These are phyloP conservation scores for Elongisporangium anandrum DNA, from an alignment of 352 stramenopile species.

Conservation along the genomic window DNA sequence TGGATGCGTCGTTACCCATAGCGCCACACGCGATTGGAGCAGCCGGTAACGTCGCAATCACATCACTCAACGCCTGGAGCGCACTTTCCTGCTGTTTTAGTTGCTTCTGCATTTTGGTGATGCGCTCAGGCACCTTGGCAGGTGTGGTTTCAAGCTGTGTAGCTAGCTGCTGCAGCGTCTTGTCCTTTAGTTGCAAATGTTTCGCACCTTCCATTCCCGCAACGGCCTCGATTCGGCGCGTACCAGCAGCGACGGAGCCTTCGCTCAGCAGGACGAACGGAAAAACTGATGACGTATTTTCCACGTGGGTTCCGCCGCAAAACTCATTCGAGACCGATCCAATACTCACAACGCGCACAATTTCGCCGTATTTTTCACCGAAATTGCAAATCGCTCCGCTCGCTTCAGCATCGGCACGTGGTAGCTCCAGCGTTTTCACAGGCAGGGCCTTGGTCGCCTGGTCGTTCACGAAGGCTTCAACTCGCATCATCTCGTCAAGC, in stretches of 20 bases:
- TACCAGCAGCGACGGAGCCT: slow-evolving; percentile 73
- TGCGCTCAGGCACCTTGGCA: slow-evolving; percentile 55
- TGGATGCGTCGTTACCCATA: slow-evolving; percentile 14
- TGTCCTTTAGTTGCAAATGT: slow-evolving; percentile 58
- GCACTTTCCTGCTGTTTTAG: slow-evolving; percentile 56
- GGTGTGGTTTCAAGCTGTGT: slow-evolving; percentile 54
- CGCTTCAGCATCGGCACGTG: slow-evolving; percentile 39
- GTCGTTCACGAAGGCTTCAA: slow-evolving; percentile 56
- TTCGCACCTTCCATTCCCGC: slow-evolving; percentile 41
- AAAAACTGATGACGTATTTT: slow-evolving; percentile 40
- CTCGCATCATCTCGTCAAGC: slow-evolving; percentile 45
- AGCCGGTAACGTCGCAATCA: slow-evolving; percentile 36
- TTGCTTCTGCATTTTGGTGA: slow-evolving; percentile 68
- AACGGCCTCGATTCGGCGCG: slow-evolving; percentile 66
- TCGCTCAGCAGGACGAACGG: slow-evolving; percentile 76
- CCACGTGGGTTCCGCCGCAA: slow-evolving; percentile 73
- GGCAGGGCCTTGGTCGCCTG: slow-evolving; percentile 33
- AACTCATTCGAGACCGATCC: slow-evolving; percentile 59
- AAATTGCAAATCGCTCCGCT: slow-evolving; percentile 78
- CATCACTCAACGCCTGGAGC: slow-evolving; percentile 43
- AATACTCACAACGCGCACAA: slow-evolving; percentile 71
- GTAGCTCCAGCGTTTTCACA: slow-evolving; percentile 39
- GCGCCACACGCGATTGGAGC: slow-evolving; percentile 25
- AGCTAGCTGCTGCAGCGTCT: slow-evolving; percentile 38
- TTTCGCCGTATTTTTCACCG: slow-evolving; percentile 79